These are phyloP conservation scores for Aspergillus hancockii DNA, from an alignment of 495 filamentous ascomycete species.

Conservation along the genomic window DNA sequence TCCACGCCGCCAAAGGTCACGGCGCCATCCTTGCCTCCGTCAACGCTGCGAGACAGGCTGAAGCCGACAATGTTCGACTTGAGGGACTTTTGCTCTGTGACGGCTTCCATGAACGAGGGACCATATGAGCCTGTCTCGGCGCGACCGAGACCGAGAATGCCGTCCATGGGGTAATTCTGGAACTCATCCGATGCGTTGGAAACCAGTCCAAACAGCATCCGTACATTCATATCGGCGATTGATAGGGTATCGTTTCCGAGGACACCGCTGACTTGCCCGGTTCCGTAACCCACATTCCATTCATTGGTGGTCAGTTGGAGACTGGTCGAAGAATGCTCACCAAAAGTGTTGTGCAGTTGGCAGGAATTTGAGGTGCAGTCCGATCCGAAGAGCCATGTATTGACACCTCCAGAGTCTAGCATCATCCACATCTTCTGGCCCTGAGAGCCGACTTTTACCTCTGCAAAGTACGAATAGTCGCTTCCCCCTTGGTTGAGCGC, in stretches of 20 bases:
- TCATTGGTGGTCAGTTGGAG: constrained; percentile 45
- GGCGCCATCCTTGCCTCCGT: constrained; percentile 68
- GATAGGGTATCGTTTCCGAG: constrained; percentile 63
- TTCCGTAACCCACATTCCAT: constrained; percentile 70
- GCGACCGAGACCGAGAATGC: constrained; percentile 78
- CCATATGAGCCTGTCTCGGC: constrained; percentile 41
- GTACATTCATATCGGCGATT: constrained; percentile 62
- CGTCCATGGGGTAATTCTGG: constrained; percentile 75
- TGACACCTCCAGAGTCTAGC: constrained; percentile 75
- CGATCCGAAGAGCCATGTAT: constrained; percentile 75
- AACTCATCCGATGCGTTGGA: constrained; percentile 68
- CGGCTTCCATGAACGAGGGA: constrained; percentile 62
- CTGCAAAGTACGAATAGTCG: constrained; percentile 76
- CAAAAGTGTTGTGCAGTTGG: constrained; percentile 65
- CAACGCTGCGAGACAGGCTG: constrained; percentile 61
- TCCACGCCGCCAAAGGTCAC: constrained; percentile 76
- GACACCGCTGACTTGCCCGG: constrained; percentile 64
- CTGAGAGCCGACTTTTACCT: constrained; percentile 65
- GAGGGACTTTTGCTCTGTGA: constrained; percentile 59
- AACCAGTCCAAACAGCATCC: constrained; percentile 68
- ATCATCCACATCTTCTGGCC: constrained; percentile 68
- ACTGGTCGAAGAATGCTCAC: constrained; percentile 57
- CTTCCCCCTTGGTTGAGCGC: constrained; percentile 73
- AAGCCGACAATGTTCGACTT: constrained; percentile 67
- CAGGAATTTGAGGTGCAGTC: constrained; percentile 65